Percentiles rank a stretch among this genome's conserved stretches.
phyloP scores from a whole-genome alignment of 2,329 filamentous ascomycete genomes.

The Pseudofabraea citricarpa region DNA sequence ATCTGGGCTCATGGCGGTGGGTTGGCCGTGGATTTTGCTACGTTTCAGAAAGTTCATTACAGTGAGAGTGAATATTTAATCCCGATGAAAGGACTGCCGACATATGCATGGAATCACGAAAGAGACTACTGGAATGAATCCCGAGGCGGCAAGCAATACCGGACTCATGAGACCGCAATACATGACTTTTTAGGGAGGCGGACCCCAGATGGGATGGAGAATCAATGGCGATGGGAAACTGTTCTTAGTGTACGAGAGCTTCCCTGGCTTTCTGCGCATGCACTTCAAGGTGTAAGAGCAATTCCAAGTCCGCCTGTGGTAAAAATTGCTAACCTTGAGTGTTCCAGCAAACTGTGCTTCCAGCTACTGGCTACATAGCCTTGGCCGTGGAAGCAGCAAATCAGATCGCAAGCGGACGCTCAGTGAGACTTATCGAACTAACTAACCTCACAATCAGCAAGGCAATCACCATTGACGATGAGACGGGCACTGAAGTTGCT shows the following conservation, averaged over 20 bases:
- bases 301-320: background rate
- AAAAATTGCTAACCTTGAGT: background rate
- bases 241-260: conserved; percentile 21
- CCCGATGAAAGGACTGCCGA: conserved; percentile 3
- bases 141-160: background rate
- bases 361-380: conserved; percentile 40
- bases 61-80: conserved; percentile 5
- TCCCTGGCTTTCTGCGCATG: conserved; percentile 40
- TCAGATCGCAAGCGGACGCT: background rate
- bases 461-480: conserved; percentile 3
- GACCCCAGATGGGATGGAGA: background rate
- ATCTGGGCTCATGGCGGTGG: conserved; percentile 14
- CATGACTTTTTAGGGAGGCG: background rate
- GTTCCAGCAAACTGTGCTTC: conserved; percentile 27
- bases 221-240: background rate
- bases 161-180: background rate
- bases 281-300: conserved; percentile 22
- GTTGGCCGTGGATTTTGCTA: conserved; percentile 17
- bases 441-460: background rate
- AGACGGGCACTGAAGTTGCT: background rate
- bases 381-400: conserved; percentile 40
- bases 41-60: background rate
- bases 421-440: conserved; percentile 1
- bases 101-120: conserved; percentile 7
- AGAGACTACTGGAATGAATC: conserved; percentile 11